phyloP scores from a whole-genome alignment of 179 eudicot genomes.

The Spinacia oleracea region DNA sequence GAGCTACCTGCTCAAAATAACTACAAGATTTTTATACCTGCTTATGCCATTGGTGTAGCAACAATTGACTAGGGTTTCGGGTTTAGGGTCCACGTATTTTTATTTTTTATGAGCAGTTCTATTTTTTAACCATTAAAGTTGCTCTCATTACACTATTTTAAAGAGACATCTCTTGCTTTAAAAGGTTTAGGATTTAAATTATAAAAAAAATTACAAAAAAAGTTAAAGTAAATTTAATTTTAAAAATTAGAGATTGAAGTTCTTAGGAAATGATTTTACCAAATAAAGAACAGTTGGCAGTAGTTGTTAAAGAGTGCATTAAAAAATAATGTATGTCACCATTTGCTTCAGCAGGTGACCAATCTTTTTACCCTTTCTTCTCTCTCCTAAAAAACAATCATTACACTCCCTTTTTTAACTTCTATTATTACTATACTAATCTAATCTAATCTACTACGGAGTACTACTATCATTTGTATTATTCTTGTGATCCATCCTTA shows the following conservation, averaged over 20 bases:
- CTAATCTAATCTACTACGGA: background rate
- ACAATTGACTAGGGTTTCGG: too few species aligned
- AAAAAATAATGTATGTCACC: conserved; percentile 48
- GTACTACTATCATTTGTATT: background rate
- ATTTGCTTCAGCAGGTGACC: conserved; percentile 60
- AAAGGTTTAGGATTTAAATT: too few species aligned
- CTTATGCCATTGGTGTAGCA: too few species aligned
- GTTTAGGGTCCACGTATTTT: too few species aligned
- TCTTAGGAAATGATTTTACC: conserved; percentile 45
- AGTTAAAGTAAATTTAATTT: conserved; percentile 22
- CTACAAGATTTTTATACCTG: too few species aligned
- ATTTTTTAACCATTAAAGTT: too few species aligned
- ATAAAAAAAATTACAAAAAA: background rate
- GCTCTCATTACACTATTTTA: too few species aligned
- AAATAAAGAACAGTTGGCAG: conserved; percentile 68
- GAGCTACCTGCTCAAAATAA: too few species aligned
- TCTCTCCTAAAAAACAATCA: conserved; percentile 22
- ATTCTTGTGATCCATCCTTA: conserved; percentile 30
- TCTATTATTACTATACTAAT: background rate
- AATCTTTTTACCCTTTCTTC: conserved; percentile 25
- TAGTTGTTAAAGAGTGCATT: conserved; percentile 56
- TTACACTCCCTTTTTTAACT: conserved; percentile 7
- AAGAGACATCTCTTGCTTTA: too few species aligned
- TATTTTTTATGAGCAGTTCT: too few species aligned
- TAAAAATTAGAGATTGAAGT: conserved; percentile 10